These are phyloP conservation scores for Phtheirospermum japonicum DNA, from an alignment of 257 asterid species.

Conservation along the genomic window DNA sequence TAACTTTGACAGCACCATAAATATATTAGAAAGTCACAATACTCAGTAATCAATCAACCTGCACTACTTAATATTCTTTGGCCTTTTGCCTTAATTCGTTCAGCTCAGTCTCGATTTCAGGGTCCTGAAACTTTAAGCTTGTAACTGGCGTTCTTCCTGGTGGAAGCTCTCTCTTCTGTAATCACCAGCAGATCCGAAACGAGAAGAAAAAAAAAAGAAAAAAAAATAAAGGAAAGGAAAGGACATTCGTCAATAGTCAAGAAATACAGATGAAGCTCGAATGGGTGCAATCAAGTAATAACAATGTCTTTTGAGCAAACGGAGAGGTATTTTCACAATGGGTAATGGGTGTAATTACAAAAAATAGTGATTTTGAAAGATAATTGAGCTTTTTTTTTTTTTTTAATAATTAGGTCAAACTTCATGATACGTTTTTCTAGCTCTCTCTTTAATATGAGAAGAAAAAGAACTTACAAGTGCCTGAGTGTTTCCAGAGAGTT, in stretches of 20 bases:
- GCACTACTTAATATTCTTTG: constrained; percentile 43
- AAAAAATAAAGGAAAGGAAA: constrained; percentile 21
- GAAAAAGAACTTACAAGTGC: constrained; percentile 31
- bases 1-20: background rate
- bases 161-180: constrained; percentile 96
- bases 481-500: constrained; percentile 70
- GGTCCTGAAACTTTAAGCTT: constrained; percentile 68
- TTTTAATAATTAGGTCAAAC: background rate
- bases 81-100: constrained; percentile 79
- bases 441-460: background rate
- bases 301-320: background rate
- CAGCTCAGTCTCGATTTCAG: constrained; percentile 87
- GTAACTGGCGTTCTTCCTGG: constrained; percentile 66
- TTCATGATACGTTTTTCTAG: too few species aligned
- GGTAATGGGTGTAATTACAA: background rate
- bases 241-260: constrained; percentile 4
- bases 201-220: constrained; percentile 11
- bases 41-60: background rate
- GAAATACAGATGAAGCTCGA: background rate
- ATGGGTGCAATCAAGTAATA: background rate
- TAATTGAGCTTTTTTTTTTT: background rate
- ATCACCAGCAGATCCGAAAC: background rate
- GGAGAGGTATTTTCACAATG: background rate
- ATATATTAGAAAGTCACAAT: background rate
- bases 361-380: background rate